Evolutionary conservation across 805 yeast genomes (phyloP).

Genomic region (Candida odintsovae): DNA sequence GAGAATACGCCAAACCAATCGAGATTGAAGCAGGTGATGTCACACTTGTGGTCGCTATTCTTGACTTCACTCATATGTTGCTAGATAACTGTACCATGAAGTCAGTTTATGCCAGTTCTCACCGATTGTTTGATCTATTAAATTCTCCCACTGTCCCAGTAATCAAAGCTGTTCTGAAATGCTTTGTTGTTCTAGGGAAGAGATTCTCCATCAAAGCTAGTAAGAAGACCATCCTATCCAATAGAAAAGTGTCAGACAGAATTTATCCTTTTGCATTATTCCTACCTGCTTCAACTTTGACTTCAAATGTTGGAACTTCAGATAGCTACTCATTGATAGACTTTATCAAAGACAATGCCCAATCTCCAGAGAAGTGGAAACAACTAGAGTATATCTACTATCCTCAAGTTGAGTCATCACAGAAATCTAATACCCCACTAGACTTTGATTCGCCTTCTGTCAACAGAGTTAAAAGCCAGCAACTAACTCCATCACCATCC

Average conservation of each 20-base stretch:
- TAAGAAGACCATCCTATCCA: slow-evolving; percentile 15
- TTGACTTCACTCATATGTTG: slow-evolving; percentile 56
- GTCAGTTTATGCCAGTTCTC: slow-evolving; percentile 60
- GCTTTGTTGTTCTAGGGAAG: slow-evolving; percentile 54
- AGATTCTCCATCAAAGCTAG: slow-evolving; percentile 43
- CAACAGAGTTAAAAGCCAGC: slow-evolving; percentile 11
- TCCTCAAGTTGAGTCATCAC: slow-evolving; percentile 3
- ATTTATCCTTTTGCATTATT: slow-evolving; percentile 43
- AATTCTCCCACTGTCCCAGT: slow-evolving; percentile 56
- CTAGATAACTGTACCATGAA: slow-evolving; percentile 67
- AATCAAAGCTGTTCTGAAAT: slow-evolving; percentile 54
- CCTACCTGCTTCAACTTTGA: slow-evolving; percentile 43
- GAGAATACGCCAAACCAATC: slow-evolving; percentile 40
- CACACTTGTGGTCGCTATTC: slow-evolving; percentile 40
- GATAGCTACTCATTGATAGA: slow-evolving; percentile 42
- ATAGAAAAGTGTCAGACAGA: slow-evolving; percentile 22
- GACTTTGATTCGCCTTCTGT: slow-evolving; percentile 9
- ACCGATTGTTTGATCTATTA: slow-evolving; percentile 52
- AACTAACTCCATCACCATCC: slow-evolving; percentile 13
- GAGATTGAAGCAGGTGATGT: slow-evolving; percentile 43
- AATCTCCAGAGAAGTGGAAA: slow-evolving; percentile 53
- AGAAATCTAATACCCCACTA: neutral
- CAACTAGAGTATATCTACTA: slow-evolving; percentile 49
- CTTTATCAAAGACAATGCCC: slow-evolving; percentile 35
- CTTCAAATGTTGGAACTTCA: slow-evolving; percentile 26